These are phyloP conservation scores for Pouteria campechiana DNA, from an alignment of 179 eudicot species.

Conservation along the genomic window DNA sequence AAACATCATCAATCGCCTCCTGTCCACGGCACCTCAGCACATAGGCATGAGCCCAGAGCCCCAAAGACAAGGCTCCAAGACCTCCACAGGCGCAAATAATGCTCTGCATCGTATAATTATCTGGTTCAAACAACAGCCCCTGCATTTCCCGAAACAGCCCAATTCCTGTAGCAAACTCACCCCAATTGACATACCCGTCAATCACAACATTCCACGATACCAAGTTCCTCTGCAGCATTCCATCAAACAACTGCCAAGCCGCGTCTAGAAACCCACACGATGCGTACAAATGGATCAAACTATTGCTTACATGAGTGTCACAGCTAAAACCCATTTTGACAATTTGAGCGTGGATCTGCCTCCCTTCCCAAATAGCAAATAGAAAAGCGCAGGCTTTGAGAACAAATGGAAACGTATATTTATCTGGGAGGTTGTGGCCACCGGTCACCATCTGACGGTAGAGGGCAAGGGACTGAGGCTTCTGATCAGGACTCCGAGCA, in stretches of 20 bases:
- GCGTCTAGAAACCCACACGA: constrained; percentile 44
- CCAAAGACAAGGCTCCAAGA: constrained; percentile 47
- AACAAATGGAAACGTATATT: constrained; percentile 64
- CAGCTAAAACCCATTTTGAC: constrained; percentile 46
- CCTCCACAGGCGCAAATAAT: constrained; percentile 54
- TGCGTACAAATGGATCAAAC: constrained; percentile 64
- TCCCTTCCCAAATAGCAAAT: constrained; percentile 35
- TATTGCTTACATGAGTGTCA: constrained; percentile 52
- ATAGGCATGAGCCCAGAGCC: constrained; percentile 78
- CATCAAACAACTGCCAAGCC: constrained; percentile 55
- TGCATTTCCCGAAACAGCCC: constrained; percentile 43
- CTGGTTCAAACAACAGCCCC: constrained; percentile 41
- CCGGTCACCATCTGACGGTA: constrained; percentile 27
- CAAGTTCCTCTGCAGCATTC: constrained; percentile 53
- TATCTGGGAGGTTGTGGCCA: constrained; percentile 37
- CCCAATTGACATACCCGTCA: constrained; percentile 38
- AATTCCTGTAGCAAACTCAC: constrained; percentile 59
- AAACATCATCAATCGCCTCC: constrained; percentile 14
- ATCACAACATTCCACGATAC: constrained; percentile 79
- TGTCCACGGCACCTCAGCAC: constrained; percentile 20
- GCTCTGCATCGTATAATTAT: constrained; percentile 61
- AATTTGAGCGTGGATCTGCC: constrained; percentile 41
- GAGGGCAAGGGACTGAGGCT: constrained; percentile 23
- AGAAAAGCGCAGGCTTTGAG: constrained; percentile 73
- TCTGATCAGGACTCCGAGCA: constrained; percentile 27